A percentile compares a stretch with the other conserved stretches of the same genome.
Evolutionary conservation across 2,329 filamentous ascomycete species (phyloP).

Genomic region (Trichoderma gracile): DNA sequence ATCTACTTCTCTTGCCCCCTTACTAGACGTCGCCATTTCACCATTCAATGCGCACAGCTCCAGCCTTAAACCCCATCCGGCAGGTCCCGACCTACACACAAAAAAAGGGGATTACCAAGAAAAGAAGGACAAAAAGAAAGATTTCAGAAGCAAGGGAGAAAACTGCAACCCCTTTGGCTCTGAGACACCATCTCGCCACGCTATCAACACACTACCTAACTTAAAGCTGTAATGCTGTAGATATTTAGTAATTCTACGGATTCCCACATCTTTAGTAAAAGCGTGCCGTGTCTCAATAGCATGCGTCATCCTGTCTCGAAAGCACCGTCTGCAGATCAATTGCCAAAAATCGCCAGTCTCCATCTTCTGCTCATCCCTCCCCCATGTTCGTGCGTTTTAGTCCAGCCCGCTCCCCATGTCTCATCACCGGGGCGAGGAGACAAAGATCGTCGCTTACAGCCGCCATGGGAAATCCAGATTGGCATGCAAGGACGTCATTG

Average conservation of each 20-base stretch:
- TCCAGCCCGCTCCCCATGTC: conserved; percentile 13
- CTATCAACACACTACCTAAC: no score
- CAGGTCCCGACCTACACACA: neutral
- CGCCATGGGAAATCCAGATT: conserved; percentile 14
- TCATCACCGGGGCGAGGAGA: conserved; percentile 11
- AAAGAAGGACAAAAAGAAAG: no score
- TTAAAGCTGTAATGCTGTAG: no score
- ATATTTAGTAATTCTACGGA: no score
- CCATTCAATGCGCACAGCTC: neutral
- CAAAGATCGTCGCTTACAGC: conserved; percentile 15
- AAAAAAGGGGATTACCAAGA: neutral
- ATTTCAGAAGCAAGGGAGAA: no score
- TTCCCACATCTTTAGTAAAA: neutral
- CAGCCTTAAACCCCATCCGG: conserved; percentile 4
- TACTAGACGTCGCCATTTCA: neutral
- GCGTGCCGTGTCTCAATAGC: neutral
- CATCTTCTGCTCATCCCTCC: no score
- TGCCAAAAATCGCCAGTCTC: conserved; percentile 1
- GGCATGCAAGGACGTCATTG: neutral
- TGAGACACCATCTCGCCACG: no score
- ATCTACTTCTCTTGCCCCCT: neutral
- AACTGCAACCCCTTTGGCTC: no score
- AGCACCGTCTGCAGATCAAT: conserved; percentile 2
- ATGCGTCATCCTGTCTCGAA: conserved; percentile 10
- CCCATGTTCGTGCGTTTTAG: neutral